phyloP scores from a whole-genome alignment of 1,139 yeast genomes.

The Komagataea norvegica region DNA sequence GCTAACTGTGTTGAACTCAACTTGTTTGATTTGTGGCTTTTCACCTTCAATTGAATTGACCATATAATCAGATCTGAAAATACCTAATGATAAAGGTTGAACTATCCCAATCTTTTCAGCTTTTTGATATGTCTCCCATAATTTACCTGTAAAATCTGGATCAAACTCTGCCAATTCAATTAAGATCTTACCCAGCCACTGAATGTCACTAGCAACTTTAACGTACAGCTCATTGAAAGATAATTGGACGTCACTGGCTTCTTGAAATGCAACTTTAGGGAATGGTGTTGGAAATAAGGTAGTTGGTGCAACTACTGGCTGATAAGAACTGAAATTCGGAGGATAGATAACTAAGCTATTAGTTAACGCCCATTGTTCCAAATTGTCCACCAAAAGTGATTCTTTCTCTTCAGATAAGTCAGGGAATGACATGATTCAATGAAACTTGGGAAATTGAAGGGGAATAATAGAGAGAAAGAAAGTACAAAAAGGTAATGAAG shows the following conservation, averaged over 20 bases:
- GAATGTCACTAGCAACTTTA: constrained; percentile 47
- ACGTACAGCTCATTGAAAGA: constrained; percentile 72
- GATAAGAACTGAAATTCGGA: constrained; percentile 39
- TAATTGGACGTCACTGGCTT: constrained; percentile 65
- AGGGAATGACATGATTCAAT: constrained; percentile 16
- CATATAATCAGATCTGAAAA: constrained; percentile 90
- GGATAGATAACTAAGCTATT: constrained; percentile 81
- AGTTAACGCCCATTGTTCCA: constrained; percentile 72
- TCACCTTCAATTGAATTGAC: constrained; percentile 44
- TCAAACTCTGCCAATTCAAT: constrained; percentile 56
- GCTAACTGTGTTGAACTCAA: constrained; percentile 92
- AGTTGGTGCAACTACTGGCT: constrained; percentile 71
- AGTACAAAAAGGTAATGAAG: neutral
- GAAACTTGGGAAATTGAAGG: neutral
- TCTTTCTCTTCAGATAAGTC: constrained; percentile 15
- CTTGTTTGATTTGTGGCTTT: constrained; percentile 65
- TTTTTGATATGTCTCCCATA: constrained; percentile 54
- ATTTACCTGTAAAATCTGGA: constrained; percentile 72
- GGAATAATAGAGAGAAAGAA: neutral
- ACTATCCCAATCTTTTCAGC: constrained; percentile 46
- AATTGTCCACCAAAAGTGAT: constrained; percentile 35
- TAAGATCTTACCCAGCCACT: constrained; percentile 60
- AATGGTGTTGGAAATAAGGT: constrained; percentile 90
- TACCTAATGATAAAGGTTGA: constrained; percentile 74
- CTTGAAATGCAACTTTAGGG: constrained; percentile 59